A percentile compares a stretch with the other conserved stretches of the same genome.
phyloP scores from a whole-genome alignment of 2,329 filamentous ascomycete species.

The Thelonectria olida region DNA sequence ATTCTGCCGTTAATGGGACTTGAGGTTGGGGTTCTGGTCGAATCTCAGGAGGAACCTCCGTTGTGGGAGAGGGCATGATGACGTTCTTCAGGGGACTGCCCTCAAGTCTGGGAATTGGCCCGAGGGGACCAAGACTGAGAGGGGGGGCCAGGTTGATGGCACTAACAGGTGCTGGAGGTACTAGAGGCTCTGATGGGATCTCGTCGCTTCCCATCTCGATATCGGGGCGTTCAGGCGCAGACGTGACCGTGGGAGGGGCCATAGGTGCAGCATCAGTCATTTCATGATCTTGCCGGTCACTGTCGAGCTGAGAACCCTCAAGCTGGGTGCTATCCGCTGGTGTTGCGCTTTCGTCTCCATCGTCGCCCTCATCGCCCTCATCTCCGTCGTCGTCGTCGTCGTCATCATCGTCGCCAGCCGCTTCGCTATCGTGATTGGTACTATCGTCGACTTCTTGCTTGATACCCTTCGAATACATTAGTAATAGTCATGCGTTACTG shows the following conservation, averaged over 20 bases:
- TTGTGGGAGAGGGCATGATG: conserved; percentile 56
- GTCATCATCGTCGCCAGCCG: conserved; percentile 62
- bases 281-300: conserved; percentile 47
- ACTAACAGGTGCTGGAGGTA: conserved; percentile 37
- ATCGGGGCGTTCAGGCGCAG: conserved; percentile 28
- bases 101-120: conserved; percentile 49
- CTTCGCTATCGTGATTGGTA: conserved; percentile 60
- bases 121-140: conserved; percentile 35
- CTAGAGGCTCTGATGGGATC: conserved; percentile 23
- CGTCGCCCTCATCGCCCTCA: conserved; percentile 58
- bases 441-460: conserved; percentile 56
- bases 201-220: conserved; percentile 40
- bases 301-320: conserved; percentile 43
- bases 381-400: conserved; percentile 58
- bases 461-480: conserved; percentile 43
- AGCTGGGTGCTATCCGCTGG: conserved; percentile 37
- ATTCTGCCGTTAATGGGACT: conserved; percentile 2
- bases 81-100: conserved; percentile 65
- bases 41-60: conserved; percentile 37
- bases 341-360: conserved; percentile 56
- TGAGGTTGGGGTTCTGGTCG: conserved; percentile 6
- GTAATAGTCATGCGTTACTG: background rate
- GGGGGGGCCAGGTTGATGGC: conserved; percentile 45
- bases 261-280: conserved; percentile 46
- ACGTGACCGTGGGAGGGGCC: conserved; percentile 21